Percentiles rank a stretch among this genome's conserved stretches.
These are phyloP conservation scores for Solanum lycopersicoides DNA, from an alignment of 257 asterid species.

Conservation along the genomic window DNA sequence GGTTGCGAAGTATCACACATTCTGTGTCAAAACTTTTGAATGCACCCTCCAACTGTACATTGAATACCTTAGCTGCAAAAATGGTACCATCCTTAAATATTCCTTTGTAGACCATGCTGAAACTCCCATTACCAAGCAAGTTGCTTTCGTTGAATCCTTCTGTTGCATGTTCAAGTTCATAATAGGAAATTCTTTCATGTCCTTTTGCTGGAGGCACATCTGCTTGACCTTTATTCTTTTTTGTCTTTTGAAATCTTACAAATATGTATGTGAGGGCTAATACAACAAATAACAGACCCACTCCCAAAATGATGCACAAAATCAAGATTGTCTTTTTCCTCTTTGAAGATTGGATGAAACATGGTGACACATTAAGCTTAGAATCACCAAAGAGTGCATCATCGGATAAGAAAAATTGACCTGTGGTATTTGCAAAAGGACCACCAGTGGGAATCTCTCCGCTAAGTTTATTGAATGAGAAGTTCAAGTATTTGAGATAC, in stretches of 20 bases:
- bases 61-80: too few species aligned
- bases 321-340: not conserved
- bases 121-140: too few species aligned
- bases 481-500: not conserved
- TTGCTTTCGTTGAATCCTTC: too few species aligned
- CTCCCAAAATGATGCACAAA: not conserved
- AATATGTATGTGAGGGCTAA: not conserved
- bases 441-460: not conserved
- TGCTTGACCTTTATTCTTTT: not conserved
- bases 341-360: too few species aligned
- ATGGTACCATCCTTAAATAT: too few species aligned
- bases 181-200: not conserved
- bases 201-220: not conserved
- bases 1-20: too few species aligned
- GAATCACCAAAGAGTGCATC: not conserved
- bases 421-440: not conserved
- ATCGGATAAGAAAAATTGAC: not conserved
- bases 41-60: too few species aligned
- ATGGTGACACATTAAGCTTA: too few species aligned
- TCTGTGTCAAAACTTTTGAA: too few species aligned
- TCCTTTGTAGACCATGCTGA: too few species aligned
- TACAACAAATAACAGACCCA: not conserved
- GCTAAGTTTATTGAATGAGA: not conserved
- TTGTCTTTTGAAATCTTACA: not conserved
- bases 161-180: too few species aligned